phyloP scores from a whole-genome alignment of 768 basidiomycete species.

The Phylloporus sp. region DNA sequence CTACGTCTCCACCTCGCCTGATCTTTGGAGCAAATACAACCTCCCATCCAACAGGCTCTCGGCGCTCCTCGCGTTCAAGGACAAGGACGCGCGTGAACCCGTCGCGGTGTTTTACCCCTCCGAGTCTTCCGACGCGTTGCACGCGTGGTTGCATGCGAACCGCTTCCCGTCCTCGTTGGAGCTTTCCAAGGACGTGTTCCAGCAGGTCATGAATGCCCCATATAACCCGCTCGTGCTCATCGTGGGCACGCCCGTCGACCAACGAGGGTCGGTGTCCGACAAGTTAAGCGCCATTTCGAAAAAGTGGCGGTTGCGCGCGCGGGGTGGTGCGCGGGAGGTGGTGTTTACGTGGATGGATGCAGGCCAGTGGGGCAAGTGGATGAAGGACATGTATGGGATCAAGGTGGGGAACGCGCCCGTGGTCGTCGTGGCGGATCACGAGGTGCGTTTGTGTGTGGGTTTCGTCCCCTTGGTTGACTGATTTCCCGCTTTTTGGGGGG shows the following conservation, averaged over 20 bases:
- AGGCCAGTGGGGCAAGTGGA: constrained; percentile 79
- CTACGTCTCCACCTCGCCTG: constrained; percentile 35
- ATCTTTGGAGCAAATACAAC: constrained; percentile 32
- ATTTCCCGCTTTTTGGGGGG: not conserved
- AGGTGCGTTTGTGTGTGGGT: constrained; percentile 10
- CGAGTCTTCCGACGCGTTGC: constrained; percentile 21
- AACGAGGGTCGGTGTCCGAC: constrained; percentile 40
- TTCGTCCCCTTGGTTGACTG: not conserved
- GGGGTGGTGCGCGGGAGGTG: constrained; percentile 42
- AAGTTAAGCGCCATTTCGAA: constrained; percentile 48
- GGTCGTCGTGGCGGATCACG: constrained; percentile 78
- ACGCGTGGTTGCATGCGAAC: constrained; percentile 59
- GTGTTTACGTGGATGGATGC: constrained; percentile 90
- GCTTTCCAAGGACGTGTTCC: constrained; percentile 75
- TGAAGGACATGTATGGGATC: constrained; percentile 88
- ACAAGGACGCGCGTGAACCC: constrained; percentile 45
- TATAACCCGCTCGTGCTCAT: constrained; percentile 76
- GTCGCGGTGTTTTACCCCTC: constrained; percentile 37
- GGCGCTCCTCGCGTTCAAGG: constrained; percentile 65
- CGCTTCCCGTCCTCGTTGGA: constrained; percentile 71
- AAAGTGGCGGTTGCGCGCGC: constrained; percentile 47
- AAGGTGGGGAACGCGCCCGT: constrained; percentile 27
- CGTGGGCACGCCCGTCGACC: constrained; percentile 41
- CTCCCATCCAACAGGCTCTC: constrained; percentile 43
- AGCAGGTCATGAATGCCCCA: constrained; percentile 78